Evolutionary conservation across 345 rosid species (phyloP).

Genomic region (Citrus glauca): DNA sequence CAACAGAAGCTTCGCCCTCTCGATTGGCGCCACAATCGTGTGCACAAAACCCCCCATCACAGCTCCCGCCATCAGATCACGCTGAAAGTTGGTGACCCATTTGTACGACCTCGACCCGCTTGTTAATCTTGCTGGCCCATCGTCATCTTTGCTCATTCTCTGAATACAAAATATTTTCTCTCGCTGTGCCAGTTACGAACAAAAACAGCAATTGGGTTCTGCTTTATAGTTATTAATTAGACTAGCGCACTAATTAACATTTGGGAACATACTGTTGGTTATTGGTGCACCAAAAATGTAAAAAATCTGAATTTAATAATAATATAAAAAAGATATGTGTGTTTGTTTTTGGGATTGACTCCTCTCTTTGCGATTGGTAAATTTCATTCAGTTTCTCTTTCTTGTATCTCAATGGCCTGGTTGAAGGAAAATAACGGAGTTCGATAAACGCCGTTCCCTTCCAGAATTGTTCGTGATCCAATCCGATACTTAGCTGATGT

Average conservation of each 20-base stretch:
- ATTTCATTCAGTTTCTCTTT: neutral
- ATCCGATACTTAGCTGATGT: neutral
- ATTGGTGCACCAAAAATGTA: too few relatives aligned
- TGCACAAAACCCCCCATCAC: slow-evolving; percentile 91
- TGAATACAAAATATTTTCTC: neutral
- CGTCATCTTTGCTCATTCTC: slow-evolving; percentile 39
- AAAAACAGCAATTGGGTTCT: neutral
- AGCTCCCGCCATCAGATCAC: slow-evolving; percentile 92
- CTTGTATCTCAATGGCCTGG: neutral
- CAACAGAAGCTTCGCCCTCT: slow-evolving; percentile 81
- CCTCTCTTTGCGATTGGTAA: neutral
- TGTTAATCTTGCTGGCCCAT: slow-evolving; percentile 29
- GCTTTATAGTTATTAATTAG: too few relatives aligned
- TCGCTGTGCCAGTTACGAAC: neutral
- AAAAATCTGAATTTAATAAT: too few relatives aligned
- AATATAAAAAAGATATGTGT: too few relatives aligned
- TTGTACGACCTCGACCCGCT: slow-evolving; percentile 15
- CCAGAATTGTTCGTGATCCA: neutral
- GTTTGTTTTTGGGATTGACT: too few relatives aligned
- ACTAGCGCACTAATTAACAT: too few relatives aligned
- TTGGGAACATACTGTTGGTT: too few relatives aligned
- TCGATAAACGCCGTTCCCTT: neutral
- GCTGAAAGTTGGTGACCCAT: slow-evolving; percentile 58
- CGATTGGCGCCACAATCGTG: slow-evolving; percentile 95
- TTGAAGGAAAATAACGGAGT: neutral